These are phyloP conservation scores for Sporothrix curviconia DNA, from an alignment of 2,329 filamentous ascomycete species.

Conservation along the genomic window DNA sequence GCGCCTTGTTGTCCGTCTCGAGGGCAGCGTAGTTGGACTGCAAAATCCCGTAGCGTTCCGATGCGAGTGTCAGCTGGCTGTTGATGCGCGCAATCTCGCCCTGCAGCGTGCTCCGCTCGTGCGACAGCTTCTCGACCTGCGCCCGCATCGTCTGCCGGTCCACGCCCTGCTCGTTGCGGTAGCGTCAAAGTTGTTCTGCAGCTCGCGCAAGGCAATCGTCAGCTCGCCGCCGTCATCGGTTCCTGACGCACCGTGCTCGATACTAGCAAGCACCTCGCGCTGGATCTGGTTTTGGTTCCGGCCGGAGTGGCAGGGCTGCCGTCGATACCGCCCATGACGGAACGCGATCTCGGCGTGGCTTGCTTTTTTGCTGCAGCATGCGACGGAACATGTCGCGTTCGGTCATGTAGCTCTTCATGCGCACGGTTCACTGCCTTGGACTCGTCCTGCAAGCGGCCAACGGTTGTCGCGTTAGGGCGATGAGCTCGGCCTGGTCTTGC, in stretches of 20 bases:
- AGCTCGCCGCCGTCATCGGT: conserved; percentile 64
- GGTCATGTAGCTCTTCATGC: conserved; percentile 87
- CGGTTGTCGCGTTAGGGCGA: conserved; percentile 41
- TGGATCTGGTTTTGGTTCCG: conserved; percentile 34
- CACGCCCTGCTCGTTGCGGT: conserved; percentile 75
- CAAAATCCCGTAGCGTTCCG: conserved; percentile 81
- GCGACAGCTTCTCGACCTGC: conserved; percentile 73
- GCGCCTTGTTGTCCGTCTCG: conserved; percentile 75
- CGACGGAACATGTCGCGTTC: conserved; percentile 97
- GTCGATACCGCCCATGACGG: conserved; percentile 59
- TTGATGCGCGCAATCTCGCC: conserved; percentile 72
- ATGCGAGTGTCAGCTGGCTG: conserved; percentile 74
- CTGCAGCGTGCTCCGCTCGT: conserved; percentile 76
- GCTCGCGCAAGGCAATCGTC: conserved; percentile 71
- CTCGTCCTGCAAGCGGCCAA: conserved; percentile 62
- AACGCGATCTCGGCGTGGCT: conserved; percentile 56
- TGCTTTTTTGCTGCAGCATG: conserved; percentile 71
- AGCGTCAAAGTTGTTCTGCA: conserved; percentile 88
- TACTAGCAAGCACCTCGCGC: conserved; percentile 50
- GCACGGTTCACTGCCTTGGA: conserved; percentile 72
- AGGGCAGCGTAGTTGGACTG: conserved; percentile 80
- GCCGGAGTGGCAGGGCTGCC: conserved; percentile 63
- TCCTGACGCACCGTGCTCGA: conserved; percentile 42
- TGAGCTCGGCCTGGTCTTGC: conserved; percentile 62
- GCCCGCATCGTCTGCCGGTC: conserved; percentile 78